A percentile compares a stretch with the other conserved stretches of the same genome.
phyloP scores from a whole-genome alignment of 495 filamentous ascomycete genomes.

The Cercophora newfieldiana region DNA sequence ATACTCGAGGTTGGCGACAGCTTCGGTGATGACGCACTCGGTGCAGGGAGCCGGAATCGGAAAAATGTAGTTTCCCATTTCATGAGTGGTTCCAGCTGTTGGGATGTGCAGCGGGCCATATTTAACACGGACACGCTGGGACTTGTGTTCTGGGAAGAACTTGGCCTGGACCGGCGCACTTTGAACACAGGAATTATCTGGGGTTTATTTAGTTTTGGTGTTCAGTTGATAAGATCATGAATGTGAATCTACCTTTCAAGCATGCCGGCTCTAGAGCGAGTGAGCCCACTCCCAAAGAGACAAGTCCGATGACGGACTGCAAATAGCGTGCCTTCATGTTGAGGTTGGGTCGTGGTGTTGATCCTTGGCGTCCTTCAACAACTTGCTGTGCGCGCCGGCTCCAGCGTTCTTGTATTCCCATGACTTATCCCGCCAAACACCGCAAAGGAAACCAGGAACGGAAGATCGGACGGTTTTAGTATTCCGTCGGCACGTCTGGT shows the following conservation, averaged over 20 bases:
- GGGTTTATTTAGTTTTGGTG: not conserved
- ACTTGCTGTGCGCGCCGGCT: not conserved
- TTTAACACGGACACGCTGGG: slow-evolving; percentile 21
- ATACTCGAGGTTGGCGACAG: slow-evolving; percentile 28
- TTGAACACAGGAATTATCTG: slow-evolving; percentile 1
- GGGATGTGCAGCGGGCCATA: slow-evolving; percentile 33
- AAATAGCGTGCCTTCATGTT: slow-evolving; percentile 11
- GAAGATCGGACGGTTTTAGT: not conserved
- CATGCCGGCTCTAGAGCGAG: not conserved
- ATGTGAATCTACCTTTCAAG: not conserved
- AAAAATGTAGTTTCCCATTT: slow-evolving; percentile 21
- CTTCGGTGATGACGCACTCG: slow-evolving; percentile 29
- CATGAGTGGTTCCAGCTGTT: slow-evolving; percentile 8
- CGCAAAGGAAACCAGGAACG: not conserved
- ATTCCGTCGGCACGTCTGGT: not conserved
- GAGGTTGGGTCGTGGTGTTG: not conserved
- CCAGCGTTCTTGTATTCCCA: slow-evolving; percentile 3
- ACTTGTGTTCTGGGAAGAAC: slow-evolving; percentile 24
- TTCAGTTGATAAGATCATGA: not conserved
- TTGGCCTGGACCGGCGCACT: slow-evolving; percentile 12
- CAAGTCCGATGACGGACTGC: not conserved
- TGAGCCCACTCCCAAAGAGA: not conserved
- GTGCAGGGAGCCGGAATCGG: slow-evolving; percentile 25
- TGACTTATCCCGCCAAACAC: not conserved
- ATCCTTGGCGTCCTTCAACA: not conserved